Evolutionary conservation across 1,284 basidiomycete species (phyloP).

Genomic region (Lignosus rhinocerotis): DNA sequence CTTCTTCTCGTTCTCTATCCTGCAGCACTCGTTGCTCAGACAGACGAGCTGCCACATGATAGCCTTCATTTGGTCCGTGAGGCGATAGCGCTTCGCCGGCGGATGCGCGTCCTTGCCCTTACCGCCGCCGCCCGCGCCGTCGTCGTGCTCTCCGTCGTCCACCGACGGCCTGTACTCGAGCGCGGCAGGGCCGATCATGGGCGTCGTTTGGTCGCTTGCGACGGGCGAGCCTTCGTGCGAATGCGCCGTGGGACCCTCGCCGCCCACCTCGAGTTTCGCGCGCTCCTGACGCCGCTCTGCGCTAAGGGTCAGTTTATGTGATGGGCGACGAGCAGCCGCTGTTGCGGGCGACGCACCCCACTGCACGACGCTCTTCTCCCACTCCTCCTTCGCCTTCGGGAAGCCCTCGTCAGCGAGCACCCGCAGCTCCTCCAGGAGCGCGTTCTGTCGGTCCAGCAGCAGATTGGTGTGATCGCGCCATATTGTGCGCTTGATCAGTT

Average conservation of each 20-base stretch:
- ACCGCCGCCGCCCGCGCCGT: conserved; percentile 28
- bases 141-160: conserved; percentile 33
- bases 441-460: conserved; percentile 63
- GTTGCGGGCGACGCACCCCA: conserved; percentile 54
- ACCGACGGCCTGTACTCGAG: conserved; percentile 24
- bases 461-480: conserved; percentile 68
- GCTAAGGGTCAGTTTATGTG: background rate
- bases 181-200: conserved; percentile 17
- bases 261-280: conserved; percentile 36
- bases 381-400: conserved; percentile 68
- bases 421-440: conserved; percentile 59
- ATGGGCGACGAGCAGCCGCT: background rate
- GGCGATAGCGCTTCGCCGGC: conserved; percentile 67
- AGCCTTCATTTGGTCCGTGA: conserved; percentile 76
- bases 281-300: conserved; percentile 63
- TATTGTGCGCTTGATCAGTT: conserved; percentile 81
- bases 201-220: conserved; percentile 29
- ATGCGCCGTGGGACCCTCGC: conserved; percentile 28
- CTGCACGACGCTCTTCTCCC: conserved; percentile 60
- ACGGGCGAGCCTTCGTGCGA: conserved; percentile 40
- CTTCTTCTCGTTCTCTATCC: conserved; percentile 85
- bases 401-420: conserved; percentile 64
- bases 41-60: conserved; percentile 78
- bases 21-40: conserved; percentile 77
- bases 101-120: conserved; percentile 50